These are phyloP conservation scores for Plasmodium vinckei DNA, from an alignment of 169 alveolate species.

Conservation along the genomic window DNA sequence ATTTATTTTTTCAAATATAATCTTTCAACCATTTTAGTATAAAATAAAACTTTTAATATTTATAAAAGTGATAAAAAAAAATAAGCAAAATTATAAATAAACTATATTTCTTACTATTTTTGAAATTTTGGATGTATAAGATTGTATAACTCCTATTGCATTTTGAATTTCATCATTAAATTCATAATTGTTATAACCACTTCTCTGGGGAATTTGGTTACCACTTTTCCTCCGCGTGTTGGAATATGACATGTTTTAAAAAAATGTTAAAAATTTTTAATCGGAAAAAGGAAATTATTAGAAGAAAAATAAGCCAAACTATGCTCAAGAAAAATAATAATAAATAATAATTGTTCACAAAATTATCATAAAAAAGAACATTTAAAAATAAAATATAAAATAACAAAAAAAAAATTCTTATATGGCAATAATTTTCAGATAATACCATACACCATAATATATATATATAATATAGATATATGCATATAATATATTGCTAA, in stretches of 20 bases:
- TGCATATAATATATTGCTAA: too few relatives aligned
- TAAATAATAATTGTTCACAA: too few relatives aligned
- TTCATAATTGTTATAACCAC: constrained; percentile 20
- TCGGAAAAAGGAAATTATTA: too few relatives aligned
- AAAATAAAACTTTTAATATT: too few relatives aligned
- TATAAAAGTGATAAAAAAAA: background rate
- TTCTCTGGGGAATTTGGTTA: constrained; percentile 2
- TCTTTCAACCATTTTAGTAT: too few relatives aligned
- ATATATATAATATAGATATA: too few relatives aligned
- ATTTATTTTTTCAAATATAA: background rate
- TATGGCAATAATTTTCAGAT: too few relatives aligned
- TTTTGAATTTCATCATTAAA: constrained; percentile 61
- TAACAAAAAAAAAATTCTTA: background rate
- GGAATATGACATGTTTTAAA: constrained; percentile 69
- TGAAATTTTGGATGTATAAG: constrained; percentile 47
- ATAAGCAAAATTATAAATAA: background rate
- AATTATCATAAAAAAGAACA: background rate
- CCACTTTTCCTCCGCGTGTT: constrained; percentile 25
- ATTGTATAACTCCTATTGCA: constrained; percentile 40
- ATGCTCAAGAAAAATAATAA: too few relatives aligned
- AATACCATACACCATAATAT: too few relatives aligned
- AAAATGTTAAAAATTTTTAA: too few relatives aligned
- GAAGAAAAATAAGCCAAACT: too few relatives aligned
- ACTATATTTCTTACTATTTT: constrained; percentile 27
- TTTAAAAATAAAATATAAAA: background rate